Evolutionary conservation across 257 asterid genomes (phyloP).

Genomic region (Solanum chmielewskii): DNA sequence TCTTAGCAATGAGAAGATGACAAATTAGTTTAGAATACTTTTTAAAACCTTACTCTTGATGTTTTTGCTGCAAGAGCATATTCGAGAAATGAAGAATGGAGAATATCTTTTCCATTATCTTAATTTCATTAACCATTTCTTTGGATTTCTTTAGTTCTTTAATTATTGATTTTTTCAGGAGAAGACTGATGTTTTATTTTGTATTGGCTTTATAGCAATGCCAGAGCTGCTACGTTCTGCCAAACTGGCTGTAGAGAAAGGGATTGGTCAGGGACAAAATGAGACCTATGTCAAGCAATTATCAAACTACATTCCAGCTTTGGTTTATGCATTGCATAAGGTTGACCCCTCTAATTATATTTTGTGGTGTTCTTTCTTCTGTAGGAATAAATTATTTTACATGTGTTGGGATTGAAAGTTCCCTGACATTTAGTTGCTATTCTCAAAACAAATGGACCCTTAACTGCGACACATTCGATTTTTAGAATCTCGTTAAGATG

Average conservation of each 20-base stretch:
- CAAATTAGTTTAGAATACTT: no score
- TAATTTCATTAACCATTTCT: no score
- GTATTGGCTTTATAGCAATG: constrained; percentile 53
- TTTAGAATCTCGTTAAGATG: no score
- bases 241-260: constrained; percentile 88
- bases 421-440: not conserved
- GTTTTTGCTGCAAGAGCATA: no score
- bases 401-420: not conserved
- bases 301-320: constrained; percentile 66
- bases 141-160: not conserved
- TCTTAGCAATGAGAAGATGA: no score
- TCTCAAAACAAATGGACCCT: no score
- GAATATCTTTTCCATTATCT: no score
- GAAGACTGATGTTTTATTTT: not conserved
- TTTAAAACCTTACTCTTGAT: no score
- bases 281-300: constrained; percentile 73
- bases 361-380: not conserved
- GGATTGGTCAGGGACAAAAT: constrained; percentile 77
- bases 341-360: constrained; percentile 12
- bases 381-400: not conserved
- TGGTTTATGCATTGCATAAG: constrained; percentile 86
- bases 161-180: not conserved
- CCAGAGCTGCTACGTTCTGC: constrained; percentile 93
- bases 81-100: no score
- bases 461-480: no score